Base-by-base conservation (phyloP, 75 land plant genomes). In the Adiantum capillusveneris region DNA sequence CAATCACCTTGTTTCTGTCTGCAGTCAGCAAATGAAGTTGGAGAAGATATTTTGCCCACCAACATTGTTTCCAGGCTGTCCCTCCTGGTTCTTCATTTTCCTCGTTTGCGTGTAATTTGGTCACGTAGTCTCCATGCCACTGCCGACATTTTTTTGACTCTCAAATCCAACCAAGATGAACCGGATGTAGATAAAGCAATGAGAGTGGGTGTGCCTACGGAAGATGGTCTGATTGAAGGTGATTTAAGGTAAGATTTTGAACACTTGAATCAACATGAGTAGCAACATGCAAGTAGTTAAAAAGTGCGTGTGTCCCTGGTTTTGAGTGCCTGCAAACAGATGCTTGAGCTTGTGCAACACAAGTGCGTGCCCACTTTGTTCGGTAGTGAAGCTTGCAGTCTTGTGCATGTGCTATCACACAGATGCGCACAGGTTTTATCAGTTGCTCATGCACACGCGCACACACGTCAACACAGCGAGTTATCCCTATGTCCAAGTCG, bases 81-180 rank as follows among this genome's bases (percentile, higher is more conserved):
- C 9, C 64, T 95, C 49, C 83, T 95, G 34, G 97, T 81, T 42
- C 71, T 95, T 27, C 99, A 95, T 73, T 95, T 95, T 58, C 99
- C 99, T 20, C 92, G 99, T 24, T 79, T 95, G n/a, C 86, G 99
- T 12, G 75, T 95, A 26, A 79, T 95, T 3, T 95, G 99, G 99
- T 95, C 99, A 31, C 92, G 97, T 22, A 90, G 93, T 64, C 63
- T 95, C 58, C 93, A 95, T 81, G 99, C 99, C 43, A 95, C 99
- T 58, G 99, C 93, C n/a, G 99, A 95, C 58, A 84, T 90, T 64
- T 95, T 90, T 75, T 73, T 81, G 28, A 73, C 93, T 0, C 77
- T 95, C 11, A 95, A 95, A 51, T 70, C 97, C 53, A 95, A 95
- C 50, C 99, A 95, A 65, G 97, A 95, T 75, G 99, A 95, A 64